Evolutionary conservation across 176 grass and related monocot species (phyloP).

Genomic region (Alloteropsis semialata): DNA sequence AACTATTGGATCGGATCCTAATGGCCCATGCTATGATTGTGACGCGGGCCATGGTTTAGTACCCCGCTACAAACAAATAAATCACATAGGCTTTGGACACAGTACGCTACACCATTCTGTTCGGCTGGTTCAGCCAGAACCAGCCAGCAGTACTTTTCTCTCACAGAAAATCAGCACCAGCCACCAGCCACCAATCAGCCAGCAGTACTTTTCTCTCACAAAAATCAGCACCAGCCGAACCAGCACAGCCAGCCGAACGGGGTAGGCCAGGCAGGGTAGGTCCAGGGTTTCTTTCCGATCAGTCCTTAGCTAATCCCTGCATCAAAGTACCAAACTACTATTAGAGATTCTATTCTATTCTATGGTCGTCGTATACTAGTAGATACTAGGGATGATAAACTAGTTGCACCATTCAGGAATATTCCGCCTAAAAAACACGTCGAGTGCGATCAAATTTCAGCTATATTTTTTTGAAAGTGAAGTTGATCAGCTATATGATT

Average conservation of each 20-base stretch:
- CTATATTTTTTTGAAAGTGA: too few relatives aligned
- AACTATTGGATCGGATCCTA: slow-evolving; percentile 31
- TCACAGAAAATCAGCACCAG: too few relatives aligned
- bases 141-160: too few relatives aligned
- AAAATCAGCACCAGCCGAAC: too few relatives aligned
- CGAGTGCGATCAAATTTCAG: neutral
- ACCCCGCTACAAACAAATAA: slow-evolving; percentile 30
- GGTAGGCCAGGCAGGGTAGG: neutral
- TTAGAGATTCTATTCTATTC: neutral
- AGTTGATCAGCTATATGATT: too few relatives aligned
- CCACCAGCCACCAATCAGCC: too few relatives aligned
- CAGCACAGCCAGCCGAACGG: too few relatives aligned
- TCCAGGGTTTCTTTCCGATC: slow-evolving; percentile 18
- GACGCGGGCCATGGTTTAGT: slow-evolving; percentile 6
- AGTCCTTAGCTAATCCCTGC: neutral
- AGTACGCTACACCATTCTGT: neutral
- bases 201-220: too few relatives aligned
- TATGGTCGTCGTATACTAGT: neutral
- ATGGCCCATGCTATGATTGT: slow-evolving; percentile 22
- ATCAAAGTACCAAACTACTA: too few relatives aligned
- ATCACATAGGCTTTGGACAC: slow-evolving; percentile 27
- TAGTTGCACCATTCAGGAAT: neutral
- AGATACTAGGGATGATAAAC: too few relatives aligned
- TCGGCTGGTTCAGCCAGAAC: too few relatives aligned
- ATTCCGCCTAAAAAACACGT: neutral